phyloP scores from a whole-genome alignment of 2,329 filamentous ascomycete species.

The Rhynchosporium graminicola region DNA sequence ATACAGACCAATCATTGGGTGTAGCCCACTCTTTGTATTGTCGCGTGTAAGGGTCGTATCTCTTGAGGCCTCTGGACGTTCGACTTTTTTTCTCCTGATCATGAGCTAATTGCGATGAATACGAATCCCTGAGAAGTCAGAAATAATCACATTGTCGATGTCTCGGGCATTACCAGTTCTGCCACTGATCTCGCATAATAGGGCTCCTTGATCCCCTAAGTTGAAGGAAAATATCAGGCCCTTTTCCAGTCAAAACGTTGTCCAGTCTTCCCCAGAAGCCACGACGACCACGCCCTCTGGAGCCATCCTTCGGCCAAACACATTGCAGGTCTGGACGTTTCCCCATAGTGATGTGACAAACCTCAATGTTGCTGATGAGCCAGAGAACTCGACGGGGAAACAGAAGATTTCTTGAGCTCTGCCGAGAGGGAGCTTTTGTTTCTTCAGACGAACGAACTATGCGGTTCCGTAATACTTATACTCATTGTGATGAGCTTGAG shows the following conservation, averaged over 20 bases:
- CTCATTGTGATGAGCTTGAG: slow-evolving; percentile 23
- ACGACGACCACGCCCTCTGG: slow-evolving; percentile 30
- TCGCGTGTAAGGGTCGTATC: slow-evolving; percentile 38
- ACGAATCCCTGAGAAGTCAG: slow-evolving; percentile 35
- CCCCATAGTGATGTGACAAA: background rate
- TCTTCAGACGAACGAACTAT: no score
- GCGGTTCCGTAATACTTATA: slow-evolving; percentile 26
- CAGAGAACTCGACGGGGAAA: background rate
- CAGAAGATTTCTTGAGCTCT: background rate
- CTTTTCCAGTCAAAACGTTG: slow-evolving; percentile 44
- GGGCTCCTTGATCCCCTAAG: slow-evolving; percentile 23
- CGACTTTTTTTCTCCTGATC: slow-evolving; percentile 6
- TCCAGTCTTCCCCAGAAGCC: slow-evolving; percentile 38
- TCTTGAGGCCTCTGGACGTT: slow-evolving; percentile 23
- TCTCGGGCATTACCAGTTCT: slow-evolving; percentile 34
- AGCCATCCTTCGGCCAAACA: slow-evolving; percentile 39
- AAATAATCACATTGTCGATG: background rate
- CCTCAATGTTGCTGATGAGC: background rate
- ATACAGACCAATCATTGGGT: slow-evolving; percentile 27
- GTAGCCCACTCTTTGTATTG: slow-evolving; percentile 34
- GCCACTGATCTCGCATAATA: slow-evolving; percentile 36
- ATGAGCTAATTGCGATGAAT: slow-evolving; percentile 23
- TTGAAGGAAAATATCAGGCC: slow-evolving; percentile 46
- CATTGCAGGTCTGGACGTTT: slow-evolving; percentile 26
- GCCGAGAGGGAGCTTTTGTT: no score